Evolutionary conservation across 257 asterid species (phyloP), one percentile per base, ranked within the genome.

Genomic region (Ilex aquifolium): DNA sequence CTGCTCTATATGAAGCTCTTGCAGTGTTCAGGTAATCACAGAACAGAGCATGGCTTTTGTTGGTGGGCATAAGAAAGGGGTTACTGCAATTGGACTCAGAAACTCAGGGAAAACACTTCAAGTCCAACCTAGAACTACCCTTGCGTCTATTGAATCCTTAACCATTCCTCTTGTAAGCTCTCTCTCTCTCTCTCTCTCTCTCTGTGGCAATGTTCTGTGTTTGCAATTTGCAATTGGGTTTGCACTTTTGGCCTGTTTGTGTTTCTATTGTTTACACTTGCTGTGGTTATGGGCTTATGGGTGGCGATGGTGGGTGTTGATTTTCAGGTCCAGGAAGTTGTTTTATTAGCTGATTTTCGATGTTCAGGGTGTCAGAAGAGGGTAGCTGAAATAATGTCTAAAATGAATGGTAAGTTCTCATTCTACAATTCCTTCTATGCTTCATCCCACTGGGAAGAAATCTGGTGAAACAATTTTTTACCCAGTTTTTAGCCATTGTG

Each of bases 341-440:
- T 91, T 60, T 84, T 88, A 65, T 60, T 88, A 10, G 95, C 96
- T 0, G 98, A 91, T 80, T 85, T 83, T 53, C 83, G 91, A 44
- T 85, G 96, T 49, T 54, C 86, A 0, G 79, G 60, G 61, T 91
- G 98, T 72, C 95, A 85, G 77, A 74, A 75, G 48, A 80, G 96
- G 74, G 95, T 91, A 40, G 91, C 91, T 63, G 75, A 80, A 69
- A 69, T 86, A 31, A 80, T 91, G 83, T 61, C 91, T 48, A 88
- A 73, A 76, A 77, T 88, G 96, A 82, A 91, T 4, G 88, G 96
- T 88, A 9, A 69, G 51, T 32, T 13, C 60, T 3, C 39, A 60
- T 15, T 11, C 30, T 21, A 40, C 53, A 10, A 65, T 56, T 53
- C 54, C 17, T 39, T 51, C 32, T 60, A 17, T 31, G 5, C 27